Evolutionary conservation across 2,329 filamentous ascomycete genomes (phyloP), one percentile per base, ranked within the genome.

Genomic region (Paraphoma sp.): DNA sequence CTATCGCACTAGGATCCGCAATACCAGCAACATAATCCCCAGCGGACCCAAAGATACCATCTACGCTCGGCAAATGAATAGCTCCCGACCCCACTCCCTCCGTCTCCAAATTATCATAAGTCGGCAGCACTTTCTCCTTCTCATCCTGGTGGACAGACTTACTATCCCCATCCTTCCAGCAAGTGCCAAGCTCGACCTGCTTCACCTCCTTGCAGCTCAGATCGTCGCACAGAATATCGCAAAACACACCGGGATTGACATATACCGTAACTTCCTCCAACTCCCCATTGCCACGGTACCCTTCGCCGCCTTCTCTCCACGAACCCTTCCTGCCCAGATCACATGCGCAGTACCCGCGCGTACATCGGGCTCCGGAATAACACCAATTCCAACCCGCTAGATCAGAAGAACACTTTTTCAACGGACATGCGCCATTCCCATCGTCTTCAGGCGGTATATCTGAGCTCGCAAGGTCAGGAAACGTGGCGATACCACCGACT

Each of bases 251-350:
- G 2, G 48, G 23, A 44, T 56, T 46, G 2, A 58, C 45, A 46
- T 58, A 64, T 17, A 66, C 57, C 6, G 59, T 64, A 12, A 61
- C 42, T 2, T 50, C 50, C 8, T 57, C 51, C 6, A 60, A 42
- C 6, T 45, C 57, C 6, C 42, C 42, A 14, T 44, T 48, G 2
- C 57, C 57, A 3, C 59, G 33, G 1, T 60, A 33, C 12, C 30
- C 44, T 30, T 5, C 23, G 23, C 17, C 29, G 33, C 36, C n/a
- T 40, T 18, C 8, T 14, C 47, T 3, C 43, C 42, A 12, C 30
- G n/a, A 6, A 1, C 50, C 58, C 28, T 61, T 63, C 42, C 40
- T 49, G 4, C 54, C 63, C 6, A 45, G 14, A 3, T 48, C 30
- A 43, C 63, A 65, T 4, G 54, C 47, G 40, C 59, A 62, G 29